phyloP scores from a whole-genome alignment of 495 filamentous ascomycete genomes.

The Gamarada debralockiae region DNA sequence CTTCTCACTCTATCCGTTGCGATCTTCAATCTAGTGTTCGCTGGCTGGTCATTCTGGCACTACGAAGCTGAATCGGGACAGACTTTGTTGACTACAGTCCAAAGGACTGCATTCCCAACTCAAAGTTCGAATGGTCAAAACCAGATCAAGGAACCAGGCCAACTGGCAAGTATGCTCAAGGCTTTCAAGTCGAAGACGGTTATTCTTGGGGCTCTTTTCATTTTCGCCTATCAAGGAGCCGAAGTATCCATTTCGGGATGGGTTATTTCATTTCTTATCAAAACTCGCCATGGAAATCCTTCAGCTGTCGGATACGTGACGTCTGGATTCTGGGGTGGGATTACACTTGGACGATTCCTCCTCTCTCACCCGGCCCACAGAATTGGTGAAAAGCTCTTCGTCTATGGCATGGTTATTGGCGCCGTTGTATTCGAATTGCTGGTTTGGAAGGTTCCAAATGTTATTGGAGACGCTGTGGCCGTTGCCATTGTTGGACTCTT shows the following conservation, averaged over 20 bases:
- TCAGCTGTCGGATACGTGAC: slow-evolving; percentile 73
- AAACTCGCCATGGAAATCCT: slow-evolving; percentile 61
- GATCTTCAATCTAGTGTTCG: slow-evolving; percentile 41
- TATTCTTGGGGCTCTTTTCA: slow-evolving; percentile 67
- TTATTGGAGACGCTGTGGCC: slow-evolving; percentile 66
- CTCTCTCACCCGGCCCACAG: slow-evolving; percentile 58
- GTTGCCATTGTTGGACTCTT: slow-evolving; percentile 70
- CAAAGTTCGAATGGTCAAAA: slow-evolving; percentile 3
- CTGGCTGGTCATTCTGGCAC: slow-evolving; percentile 56
- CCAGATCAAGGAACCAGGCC: slow-evolving; percentile 35
- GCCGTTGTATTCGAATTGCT: slow-evolving; percentile 64
- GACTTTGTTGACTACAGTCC: slow-evolving; percentile 33
- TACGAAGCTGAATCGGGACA: slow-evolving; percentile 42
- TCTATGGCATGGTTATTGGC: slow-evolving; percentile 55
- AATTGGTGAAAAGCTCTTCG: slow-evolving; percentile 65
- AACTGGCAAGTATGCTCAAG: slow-evolving; percentile 28
- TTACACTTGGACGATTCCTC: slow-evolving; percentile 68
- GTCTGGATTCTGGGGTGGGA: slow-evolving; percentile 78
- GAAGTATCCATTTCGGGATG: slow-evolving; percentile 77
- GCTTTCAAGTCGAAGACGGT: slow-evolving; percentile 56
- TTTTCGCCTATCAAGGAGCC: slow-evolving; percentile 78
- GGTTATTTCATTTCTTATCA: slow-evolving; percentile 78
- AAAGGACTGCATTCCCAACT: slow-evolving; percentile 33
- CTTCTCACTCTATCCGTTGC: slow-evolving; percentile 48
- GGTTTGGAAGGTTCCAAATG: slow-evolving; percentile 70